Base-by-base conservation (phyloP, 1,284 basidiomycete species). In the Lentinula novae-zelandiae region DNA sequence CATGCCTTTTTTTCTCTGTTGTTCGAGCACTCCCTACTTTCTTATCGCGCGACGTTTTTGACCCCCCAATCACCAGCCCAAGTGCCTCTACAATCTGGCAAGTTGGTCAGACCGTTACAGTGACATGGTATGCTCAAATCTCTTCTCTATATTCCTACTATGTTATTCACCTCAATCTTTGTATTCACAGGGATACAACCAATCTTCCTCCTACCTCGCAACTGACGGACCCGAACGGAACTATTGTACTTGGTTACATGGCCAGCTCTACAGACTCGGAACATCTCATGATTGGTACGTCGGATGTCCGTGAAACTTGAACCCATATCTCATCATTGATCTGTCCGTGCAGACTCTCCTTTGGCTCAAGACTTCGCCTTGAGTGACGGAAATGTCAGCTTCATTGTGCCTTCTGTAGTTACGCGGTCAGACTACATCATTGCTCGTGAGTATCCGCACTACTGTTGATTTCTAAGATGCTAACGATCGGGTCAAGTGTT, bases 61-160 rank as follows among this genome's bases (percentile, higher is more conserved):
- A 67, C 39, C 87, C 87, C 1, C 80, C 76, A 38, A 82, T 89
- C 69, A 83, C 78, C 15, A 79, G 69, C 61, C 87, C 86, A n/a
- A 77, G 74, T 22, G 74, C 75, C 2, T 64, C 66, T 10, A 79
- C 82, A 2, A 73, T 82, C 15, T 89, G 86, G 86, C 69, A 72
- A 36, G 76, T 82, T 33, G 84, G 85, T 10, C 66, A 79, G 20
- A 74, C 67, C 2, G 74, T 82, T 62, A 81, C 74, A 2, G 85
- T 89, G 62, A 84, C 81, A 15, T 89, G 86, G 86, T 86, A 66
- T 54, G 80, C 65, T 7, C 20, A 39, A 13, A 7, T 54, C 64
- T 33, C 1, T 50, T 10, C 9, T 36, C 59, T 20, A 17, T 10
- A 20, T 13, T 52, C 13, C 42, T 44, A 7, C 49, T 31, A 5